Base-by-base conservation (phyloP, 208 protist genomes). In the Leptomonas seymouri region DNA sequence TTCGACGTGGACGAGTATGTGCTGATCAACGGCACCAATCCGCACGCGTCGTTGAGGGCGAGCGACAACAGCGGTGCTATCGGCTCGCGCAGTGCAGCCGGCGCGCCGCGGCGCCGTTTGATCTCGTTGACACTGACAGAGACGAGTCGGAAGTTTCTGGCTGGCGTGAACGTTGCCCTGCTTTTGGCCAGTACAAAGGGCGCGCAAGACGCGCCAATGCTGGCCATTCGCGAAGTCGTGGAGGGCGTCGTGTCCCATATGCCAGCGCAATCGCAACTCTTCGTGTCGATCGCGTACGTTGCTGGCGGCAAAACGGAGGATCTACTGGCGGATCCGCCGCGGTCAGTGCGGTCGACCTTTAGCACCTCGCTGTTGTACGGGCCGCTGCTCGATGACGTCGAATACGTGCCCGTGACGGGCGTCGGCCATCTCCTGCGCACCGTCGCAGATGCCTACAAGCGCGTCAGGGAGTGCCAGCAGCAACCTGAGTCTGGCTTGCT, bases 1-100 rank as follows among this genome's bases (percentile, higher is more conserved):
- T 90, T 81, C 74, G 36, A 82, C 41, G 87, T 93, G 12, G 82
- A 88, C 68, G 87, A 93, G 80, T 90, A 73, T 46, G 34, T 90
- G 28, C 71, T 51, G 31, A 81, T 71, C 74, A n/a, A 46, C n/a
- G 62, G 74, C 25, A 12, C 11, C 46, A 65, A 42, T 46, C n/a
- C 46, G 3, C 27, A 1, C 31, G 28, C 60, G 30, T 44, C 20
- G 46, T 55, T 46, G 6, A 65, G 44, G 30, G 53, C 46, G 5
- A 53, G 60, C 31, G 56, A 46, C 34, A 49, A 25, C 23, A 21
- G 15, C 7, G 30, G 45, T 42, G 55, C 39, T n/a, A 31, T 18
- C 15, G 21, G 31, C 34, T 20, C 48, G 25, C 30, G 28, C 49
- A 65, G 48, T 34, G 50, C 63, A 28, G n/a, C 36, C 7, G 63